Evolutionary conservation across 345 rosid species (phyloP), one percentile per base, ranked within the genome.

Genomic region (sweet orange (Citrus sinensis)): DNA sequence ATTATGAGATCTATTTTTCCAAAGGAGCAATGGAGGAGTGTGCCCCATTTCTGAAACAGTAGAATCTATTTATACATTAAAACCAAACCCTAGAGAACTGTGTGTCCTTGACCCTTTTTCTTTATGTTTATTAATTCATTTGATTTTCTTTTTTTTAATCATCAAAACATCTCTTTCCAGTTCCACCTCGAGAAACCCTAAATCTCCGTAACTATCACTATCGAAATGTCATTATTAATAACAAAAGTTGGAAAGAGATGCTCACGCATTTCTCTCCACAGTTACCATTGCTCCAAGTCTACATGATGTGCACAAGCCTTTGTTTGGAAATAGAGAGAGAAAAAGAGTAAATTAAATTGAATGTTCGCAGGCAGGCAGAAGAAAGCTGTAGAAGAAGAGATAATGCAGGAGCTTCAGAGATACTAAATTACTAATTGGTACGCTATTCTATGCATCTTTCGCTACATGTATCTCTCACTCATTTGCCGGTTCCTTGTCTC

Each of bases 401-500:
- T 77, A 14, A 32, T 55, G 73, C 8, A 20, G 27, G 27, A 42
- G 72, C 82, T 83, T 75, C 40, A 25, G 42, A 17, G 73, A 5
- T 35, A 35, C 37, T 35, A 35, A 35, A 35, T 59, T 73, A 20
- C 76, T 79, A 46, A 63, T 74, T 59, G 85, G 81, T 83, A 82
- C 86, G 66, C 79, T 73, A 49, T 80, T 83, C 83, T 73, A 81
- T 78, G 83, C 83, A 78, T 80, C 80, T 78, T 65, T 60, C 59
- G 78, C 63, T 51, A 25, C 7, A 2, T 34, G 22, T 17, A 73
- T 9, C 42, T 42, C 22, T 11, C 73, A 35, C 83, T 79, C 51
- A 79, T 78, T 81, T 80, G 75, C 80, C 79, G 87, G 71, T 80
- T 51, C 46, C 69, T 75, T 85, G 89, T 86, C 91, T 68, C 84